Evolutionary conservation across 192 early-diverging fungal genomes (phyloP), one percentile per base, ranked within the genome.

Genomic region (Coemansia sp.): DNA sequence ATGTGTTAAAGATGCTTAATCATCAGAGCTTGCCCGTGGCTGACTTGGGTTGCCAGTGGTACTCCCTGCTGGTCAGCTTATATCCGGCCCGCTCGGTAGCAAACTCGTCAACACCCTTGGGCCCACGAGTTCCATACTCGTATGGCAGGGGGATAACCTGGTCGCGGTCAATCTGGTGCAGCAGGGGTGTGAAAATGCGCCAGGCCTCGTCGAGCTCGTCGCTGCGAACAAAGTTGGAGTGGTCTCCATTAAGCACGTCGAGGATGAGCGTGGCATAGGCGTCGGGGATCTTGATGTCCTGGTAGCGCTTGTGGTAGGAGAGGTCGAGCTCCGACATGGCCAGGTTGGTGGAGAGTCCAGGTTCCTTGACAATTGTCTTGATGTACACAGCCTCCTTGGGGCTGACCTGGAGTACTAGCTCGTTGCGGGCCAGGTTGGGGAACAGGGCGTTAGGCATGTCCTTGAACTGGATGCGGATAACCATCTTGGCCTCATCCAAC

Each of bases 181-280:
- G 81, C 36, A 98, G 82, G 7, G 97, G 97, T 0, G 97, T 99
- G 73, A 99, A 98, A 54, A 99, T 95, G 78, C 92, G 92, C 97
- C 97, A 99, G 4, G 97, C 95, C 64, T 90, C 93, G 70, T 95
- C 95, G 21, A 99, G 84, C 85, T 96, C 94, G 77, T 94, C 93
- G 72, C 89, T 86, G 48, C 93, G 87, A 36, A 97, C 93, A 91
- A 99, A 96, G 87, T 97, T 97, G 62, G 91, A 91, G 72, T 98
- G 94, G 69, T 97, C 97, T 39, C 93, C 94, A 45, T 90, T 90
- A 33, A 99, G 75, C 7, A 92, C 90, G 66, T 98, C 97, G 33
- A 98, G 85, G 64, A 99, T 93, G 56, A 99, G 84, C n/a, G 94
- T 88, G 64, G 97, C 95, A 74, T 99, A 99, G 11, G 97, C 97